These are phyloP conservation scores for Trametes punicea DNA, from an alignment of 768 basidiomycete species.

Conservation along the genomic window DNA sequence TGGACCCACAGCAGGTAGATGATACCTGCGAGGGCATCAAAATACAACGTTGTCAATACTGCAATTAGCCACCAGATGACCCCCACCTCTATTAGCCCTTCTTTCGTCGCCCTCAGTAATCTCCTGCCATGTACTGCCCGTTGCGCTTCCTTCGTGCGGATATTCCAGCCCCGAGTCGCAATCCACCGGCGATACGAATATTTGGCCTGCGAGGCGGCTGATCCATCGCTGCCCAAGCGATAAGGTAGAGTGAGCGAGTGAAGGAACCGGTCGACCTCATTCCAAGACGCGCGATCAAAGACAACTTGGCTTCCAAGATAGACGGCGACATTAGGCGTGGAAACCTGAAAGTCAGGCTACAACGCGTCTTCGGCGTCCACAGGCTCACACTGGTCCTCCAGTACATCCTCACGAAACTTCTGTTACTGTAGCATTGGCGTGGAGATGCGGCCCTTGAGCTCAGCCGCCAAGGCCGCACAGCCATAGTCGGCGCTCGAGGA, in stretches of 20 bases:
- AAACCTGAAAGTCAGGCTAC: background rate
- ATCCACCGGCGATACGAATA: background rate
- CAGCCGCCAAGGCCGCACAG: background rate
- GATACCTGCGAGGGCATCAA: too few species aligned
- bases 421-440: slow-evolving; percentile 4
- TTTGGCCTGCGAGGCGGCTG: too few species aligned
- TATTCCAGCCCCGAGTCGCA: background rate
- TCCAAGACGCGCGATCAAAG: background rate
- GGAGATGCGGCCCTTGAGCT: background rate
- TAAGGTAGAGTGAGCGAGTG: background rate
- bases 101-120: background rate
- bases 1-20: background rate
- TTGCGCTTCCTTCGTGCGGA: background rate
- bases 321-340: background rate
- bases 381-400: slow-evolving; percentile 8
- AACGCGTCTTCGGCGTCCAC: slow-evolving; percentile 1
- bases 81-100: background rate
- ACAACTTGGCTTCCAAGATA: background rate
- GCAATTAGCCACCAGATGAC: background rate
- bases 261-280: slow-evolving; percentile 1
- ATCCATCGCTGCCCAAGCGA: background rate
- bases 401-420: background rate
- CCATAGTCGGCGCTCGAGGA: background rate
- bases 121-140: background rate
- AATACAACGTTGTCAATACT: background rate